Conservation (phyloP, 345 rosid species). For the Eucalyptus regnans region DNA sequence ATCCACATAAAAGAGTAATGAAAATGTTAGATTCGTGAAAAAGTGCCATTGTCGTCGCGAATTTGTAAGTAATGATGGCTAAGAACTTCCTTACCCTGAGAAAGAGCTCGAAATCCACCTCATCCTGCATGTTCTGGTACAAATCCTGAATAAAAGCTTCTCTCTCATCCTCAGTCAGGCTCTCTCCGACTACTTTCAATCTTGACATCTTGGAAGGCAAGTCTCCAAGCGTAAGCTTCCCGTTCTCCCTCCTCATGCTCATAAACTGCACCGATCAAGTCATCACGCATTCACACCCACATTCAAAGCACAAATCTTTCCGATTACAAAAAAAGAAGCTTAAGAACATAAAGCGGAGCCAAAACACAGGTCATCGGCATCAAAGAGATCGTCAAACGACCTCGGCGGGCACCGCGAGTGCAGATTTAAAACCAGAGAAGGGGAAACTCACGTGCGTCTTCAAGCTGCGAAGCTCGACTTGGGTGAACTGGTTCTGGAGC, state of each 20-base stretch:
- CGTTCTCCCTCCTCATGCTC: conserved; percentile 90
- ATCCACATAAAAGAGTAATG: background rate
- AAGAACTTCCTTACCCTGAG: conserved; percentile 41
- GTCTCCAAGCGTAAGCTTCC: conserved; percentile 73
- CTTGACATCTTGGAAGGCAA: conserved; percentile 83
- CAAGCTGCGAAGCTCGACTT: conserved; percentile 96
- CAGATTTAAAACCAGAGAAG: background rate
- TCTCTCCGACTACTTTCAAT: conserved; percentile 77
- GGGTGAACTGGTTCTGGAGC: conserved; percentile 98
- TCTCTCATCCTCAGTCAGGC: conserved; percentile 62
- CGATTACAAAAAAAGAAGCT: background rate
- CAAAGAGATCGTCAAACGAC: background rate
- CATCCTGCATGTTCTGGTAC: conserved; percentile 54
- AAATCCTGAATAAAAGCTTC: conserved; percentile 50
- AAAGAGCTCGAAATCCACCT: conserved; percentile 93
- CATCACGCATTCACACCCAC: background rate
- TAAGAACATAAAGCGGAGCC: background rate
- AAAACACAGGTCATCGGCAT: background rate
- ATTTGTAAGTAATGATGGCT: background rate
- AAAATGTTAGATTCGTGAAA: background rate
- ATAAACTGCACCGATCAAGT: conserved; percentile 31
- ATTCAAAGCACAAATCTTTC: background rate
- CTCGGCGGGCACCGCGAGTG: background rate
- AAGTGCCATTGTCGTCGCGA: background rate
- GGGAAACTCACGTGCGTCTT: conserved; percentile 56